Conservation (phyloP, 352 stramenopile genomes). For the Globisporangium takayamanum region DNA sequence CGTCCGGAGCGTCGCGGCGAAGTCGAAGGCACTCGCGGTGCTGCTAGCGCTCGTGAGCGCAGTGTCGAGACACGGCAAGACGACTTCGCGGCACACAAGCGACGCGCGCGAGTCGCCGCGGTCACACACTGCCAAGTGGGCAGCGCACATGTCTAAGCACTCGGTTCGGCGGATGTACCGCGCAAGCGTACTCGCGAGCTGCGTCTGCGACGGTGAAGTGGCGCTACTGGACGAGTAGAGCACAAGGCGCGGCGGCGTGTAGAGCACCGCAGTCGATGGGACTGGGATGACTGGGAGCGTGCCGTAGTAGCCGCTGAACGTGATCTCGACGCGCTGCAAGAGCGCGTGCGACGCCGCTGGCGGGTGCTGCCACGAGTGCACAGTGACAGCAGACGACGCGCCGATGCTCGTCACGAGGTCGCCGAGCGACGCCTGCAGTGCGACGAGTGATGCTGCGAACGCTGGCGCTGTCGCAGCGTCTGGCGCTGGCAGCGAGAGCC, state of each 20-base stretch:
- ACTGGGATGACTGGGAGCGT: not conserved
- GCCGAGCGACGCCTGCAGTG: constrained; percentile 1
- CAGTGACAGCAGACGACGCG: too few relatives aligned
- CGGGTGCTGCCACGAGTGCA: not conserved
- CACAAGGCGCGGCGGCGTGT: not conserved
- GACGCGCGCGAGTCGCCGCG: constrained; percentile 3
- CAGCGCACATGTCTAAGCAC: constrained; percentile 3
- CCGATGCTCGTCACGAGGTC: not conserved
- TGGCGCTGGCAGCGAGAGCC: not conserved
- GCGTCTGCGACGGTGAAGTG: not conserved
- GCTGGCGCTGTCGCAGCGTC: too few relatives aligned
- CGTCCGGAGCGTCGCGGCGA: not conserved
- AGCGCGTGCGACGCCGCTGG: not conserved
- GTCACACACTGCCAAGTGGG: not conserved
- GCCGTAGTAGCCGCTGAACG: constrained; percentile 6
- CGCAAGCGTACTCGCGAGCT: not conserved
- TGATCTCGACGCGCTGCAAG: constrained; percentile 5
- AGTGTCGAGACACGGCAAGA: constrained; percentile 9
- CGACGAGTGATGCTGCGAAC: not conserved
- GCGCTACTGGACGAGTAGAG: constrained; percentile 1
- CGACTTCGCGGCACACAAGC: constrained; percentile 11
- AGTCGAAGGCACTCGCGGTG: not conserved
- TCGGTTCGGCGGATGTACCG: not conserved
- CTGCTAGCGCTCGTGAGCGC: not conserved
- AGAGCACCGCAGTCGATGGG: not conserved